These are phyloP conservation scores for Breviolum minutum DNA, from an alignment of 73 alveolate species.

Conservation along the genomic window DNA sequence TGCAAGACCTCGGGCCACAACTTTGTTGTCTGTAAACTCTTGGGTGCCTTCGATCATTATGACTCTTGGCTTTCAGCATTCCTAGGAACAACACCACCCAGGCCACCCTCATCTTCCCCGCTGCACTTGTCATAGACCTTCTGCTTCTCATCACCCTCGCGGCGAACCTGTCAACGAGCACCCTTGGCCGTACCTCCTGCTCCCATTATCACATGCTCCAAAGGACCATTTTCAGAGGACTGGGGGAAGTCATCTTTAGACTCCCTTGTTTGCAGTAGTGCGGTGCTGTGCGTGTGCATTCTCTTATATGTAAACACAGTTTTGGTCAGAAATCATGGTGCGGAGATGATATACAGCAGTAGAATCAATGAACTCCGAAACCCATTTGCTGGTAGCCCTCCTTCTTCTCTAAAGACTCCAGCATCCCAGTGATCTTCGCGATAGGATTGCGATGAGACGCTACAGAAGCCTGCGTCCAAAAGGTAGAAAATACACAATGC, in stretches of 20 bases:
- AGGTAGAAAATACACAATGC: not conserved
- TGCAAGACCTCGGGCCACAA: not conserved
- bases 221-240: too few species aligned
- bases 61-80: too few species aligned
- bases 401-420: conserved; percentile 58
- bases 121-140: conserved; percentile 57
- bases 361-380: not conserved
- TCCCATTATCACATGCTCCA: too few species aligned
- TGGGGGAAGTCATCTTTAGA: too few species aligned
- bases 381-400: not conserved
- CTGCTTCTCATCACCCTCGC: conserved; percentile 48
- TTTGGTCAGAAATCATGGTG: too few species aligned
- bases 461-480: not conserved
- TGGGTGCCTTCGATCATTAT: too few species aligned
- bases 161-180: not conserved
- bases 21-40: too few species aligned
- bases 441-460: conserved; percentile 33
- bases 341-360: too few species aligned
- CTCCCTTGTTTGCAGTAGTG: too few species aligned
- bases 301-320: too few species aligned
- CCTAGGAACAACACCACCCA: too few species aligned
- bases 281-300: too few species aligned
- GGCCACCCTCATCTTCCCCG: not conserved
- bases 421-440: conserved; percentile 45
- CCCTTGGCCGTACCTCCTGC: not conserved